These are phyloP conservation scores for Ambrosiella xylebori DNA, from an alignment of 2,329 filamentous ascomycete species.

Conservation along the genomic window DNA sequence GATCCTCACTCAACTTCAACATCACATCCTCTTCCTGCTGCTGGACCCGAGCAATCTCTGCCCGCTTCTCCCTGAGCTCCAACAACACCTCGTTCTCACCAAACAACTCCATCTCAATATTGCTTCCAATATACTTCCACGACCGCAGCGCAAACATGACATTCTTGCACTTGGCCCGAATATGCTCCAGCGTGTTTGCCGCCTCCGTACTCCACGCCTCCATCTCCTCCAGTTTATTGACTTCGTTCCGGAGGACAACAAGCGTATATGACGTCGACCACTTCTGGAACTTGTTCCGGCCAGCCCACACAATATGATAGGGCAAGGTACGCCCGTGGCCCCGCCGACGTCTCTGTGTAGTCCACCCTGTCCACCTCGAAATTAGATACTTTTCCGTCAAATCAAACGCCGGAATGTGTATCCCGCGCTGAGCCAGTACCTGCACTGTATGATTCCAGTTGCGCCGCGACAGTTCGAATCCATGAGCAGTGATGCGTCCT, in stretches of 20 bases:
- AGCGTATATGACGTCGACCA: slow-evolving; percentile 29
- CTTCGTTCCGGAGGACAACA: slow-evolving; percentile 31
- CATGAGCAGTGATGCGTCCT: slow-evolving; percentile 38
- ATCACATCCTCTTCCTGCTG: slow-evolving; percentile 20
- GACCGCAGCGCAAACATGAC: slow-evolving; percentile 19
- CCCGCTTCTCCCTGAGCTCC: background rate
- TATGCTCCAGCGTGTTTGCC: slow-evolving; percentile 17
- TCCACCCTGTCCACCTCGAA: slow-evolving; percentile 62
- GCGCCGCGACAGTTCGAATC: slow-evolving; percentile 56
- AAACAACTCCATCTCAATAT: slow-evolving; percentile 12
- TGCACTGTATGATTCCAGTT: slow-evolving; percentile 72
- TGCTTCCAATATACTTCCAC: slow-evolving; percentile 8
- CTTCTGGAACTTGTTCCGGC: slow-evolving; percentile 20
- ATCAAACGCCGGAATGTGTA: slow-evolving; percentile 49
- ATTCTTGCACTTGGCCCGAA: slow-evolving; percentile 21
- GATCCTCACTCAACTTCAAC: slow-evolving; percentile 20
- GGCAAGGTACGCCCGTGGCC: slow-evolving; percentile 14
- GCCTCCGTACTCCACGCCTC: slow-evolving; percentile 31
- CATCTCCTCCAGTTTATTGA: slow-evolving; percentile 31
- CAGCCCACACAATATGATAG: slow-evolving; percentile 16
- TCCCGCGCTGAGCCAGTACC: slow-evolving; percentile 41
- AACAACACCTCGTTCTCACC: slow-evolving; percentile 6
- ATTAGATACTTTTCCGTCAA: slow-evolving; percentile 66
- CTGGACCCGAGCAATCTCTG: background rate
- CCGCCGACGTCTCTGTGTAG: slow-evolving; percentile 19